Evolutionary conservation across 192 early-diverging fungal genomes (phyloP).

Genomic region (Gryganskiella cystojenkinii): DNA sequence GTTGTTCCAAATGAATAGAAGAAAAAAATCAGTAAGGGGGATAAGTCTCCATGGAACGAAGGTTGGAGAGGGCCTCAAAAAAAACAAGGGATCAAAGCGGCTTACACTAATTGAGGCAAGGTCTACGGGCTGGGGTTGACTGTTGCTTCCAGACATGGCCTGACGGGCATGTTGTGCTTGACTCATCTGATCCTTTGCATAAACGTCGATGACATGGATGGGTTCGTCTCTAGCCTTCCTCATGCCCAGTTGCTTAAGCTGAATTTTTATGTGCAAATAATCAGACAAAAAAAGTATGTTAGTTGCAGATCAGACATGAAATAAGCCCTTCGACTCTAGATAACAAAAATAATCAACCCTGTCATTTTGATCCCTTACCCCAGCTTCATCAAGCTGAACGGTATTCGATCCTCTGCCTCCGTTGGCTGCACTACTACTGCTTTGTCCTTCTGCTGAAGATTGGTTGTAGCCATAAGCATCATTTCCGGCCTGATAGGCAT

Average conservation of each 20-base stretch:
- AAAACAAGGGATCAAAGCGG: background rate
- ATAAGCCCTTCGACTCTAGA: background rate
- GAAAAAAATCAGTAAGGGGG: background rate
- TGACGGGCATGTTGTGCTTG: conserved; percentile 32
- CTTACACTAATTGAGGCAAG: conserved; percentile 40
- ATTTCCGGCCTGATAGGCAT: conserved; percentile 2
- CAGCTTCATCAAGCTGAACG: conserved; percentile 25
- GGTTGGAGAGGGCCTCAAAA: no score
- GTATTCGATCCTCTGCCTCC: conserved; percentile 1
- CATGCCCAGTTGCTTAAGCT: conserved; percentile 40
- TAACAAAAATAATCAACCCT: background rate
- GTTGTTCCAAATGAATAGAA: background rate
- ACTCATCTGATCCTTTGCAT: conserved; percentile 43
- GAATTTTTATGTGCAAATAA: background rate
- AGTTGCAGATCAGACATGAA: no score
- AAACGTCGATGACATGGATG: conserved; percentile 39
- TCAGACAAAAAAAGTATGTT: background rate
- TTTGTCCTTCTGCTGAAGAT: background rate
- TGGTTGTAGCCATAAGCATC: background rate
- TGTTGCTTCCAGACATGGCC: conserved; percentile 15
- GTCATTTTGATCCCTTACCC: conserved; percentile 3
- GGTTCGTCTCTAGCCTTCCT: conserved; percentile 37
- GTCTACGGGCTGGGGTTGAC: conserved; percentile 33
- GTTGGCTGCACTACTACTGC: background rate
- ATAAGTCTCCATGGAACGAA: background rate